Conservation (phyloP, 768 basidiomycete species). For the Lactifluus volemus region DNA sequence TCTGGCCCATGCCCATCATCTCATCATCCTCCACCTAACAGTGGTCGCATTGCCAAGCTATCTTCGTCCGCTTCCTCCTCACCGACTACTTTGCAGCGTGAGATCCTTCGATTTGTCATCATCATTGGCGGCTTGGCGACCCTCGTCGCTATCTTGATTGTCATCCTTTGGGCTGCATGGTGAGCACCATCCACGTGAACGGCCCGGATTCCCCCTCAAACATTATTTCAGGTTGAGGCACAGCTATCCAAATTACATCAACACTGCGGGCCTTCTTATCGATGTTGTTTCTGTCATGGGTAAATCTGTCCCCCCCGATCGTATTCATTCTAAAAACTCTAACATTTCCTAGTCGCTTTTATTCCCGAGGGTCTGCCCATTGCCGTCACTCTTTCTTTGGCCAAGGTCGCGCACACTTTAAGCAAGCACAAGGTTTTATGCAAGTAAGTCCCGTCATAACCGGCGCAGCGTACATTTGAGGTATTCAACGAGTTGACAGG, state of each 20-base stretch:
- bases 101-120: conserved; percentile 46
- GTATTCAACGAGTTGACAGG: not conserved
- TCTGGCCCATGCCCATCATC: not conserved
- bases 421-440: conserved; percentile 44
- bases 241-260: conserved; percentile 38
- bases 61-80: conserved; percentile 25
- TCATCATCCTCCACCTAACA: not conserved
- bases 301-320: conserved; percentile 5
- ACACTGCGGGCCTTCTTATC: conserved; percentile 41
- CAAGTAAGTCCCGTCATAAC: conserved; percentile 23
- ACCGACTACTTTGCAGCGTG: conserved; percentile 43
- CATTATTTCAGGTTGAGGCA: conserved; percentile 32
- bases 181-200: conserved; percentile 18
- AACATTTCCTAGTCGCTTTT: conserved; percentile 29
- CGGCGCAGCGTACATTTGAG: not conserved
- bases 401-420: conserved; percentile 37
- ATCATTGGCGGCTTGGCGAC: conserved; percentile 42
- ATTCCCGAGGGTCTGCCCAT: conserved; percentile 48
- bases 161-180: conserved; percentile 39
- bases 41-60: conserved; percentile 35
- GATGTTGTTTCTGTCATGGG: conserved; percentile 49
- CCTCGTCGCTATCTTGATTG: conserved; percentile 40
- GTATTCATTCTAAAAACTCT: not conserved
- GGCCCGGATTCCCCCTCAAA: not conserved
- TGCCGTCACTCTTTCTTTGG: conserved; percentile 47